Conservation (phyloP, 2,329 filamentous ascomycete species). For the Hypoxylon sp. region DNA sequence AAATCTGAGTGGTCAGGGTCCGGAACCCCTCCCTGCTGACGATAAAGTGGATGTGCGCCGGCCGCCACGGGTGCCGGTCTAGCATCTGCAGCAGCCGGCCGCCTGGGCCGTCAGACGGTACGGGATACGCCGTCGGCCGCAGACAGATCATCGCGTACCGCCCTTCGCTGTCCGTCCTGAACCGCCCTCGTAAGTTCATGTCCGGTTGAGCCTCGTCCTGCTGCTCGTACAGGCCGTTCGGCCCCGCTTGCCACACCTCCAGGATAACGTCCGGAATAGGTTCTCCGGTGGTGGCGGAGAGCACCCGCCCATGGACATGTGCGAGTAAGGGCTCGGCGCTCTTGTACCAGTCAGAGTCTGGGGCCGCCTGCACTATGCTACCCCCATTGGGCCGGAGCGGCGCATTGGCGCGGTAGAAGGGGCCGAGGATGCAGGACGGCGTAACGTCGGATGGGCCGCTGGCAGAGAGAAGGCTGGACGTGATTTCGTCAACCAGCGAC, state of each 20-base stretch:
- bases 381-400: slow-evolving; percentile 77
- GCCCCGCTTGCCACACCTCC: slow-evolving; percentile 84
- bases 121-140: slow-evolving; percentile 68
- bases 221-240: slow-evolving; percentile 79
- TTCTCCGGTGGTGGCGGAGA: slow-evolving; percentile 70
- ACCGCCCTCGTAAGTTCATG: slow-evolving; percentile 79
- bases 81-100: slow-evolving; percentile 65
- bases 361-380: slow-evolving; percentile 71
- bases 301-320: slow-evolving; percentile 62
- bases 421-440: slow-evolving; percentile 83
- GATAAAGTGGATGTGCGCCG: slow-evolving; percentile 72
- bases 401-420: slow-evolving; percentile 83
- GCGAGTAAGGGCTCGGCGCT: slow-evolving; percentile 61
- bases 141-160: slow-evolving; percentile 73
- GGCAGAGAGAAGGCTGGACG: slow-evolving; percentile 71
- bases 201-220: slow-evolving; percentile 78
- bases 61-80: slow-evolving; percentile 68
- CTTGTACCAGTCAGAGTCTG: slow-evolving; percentile 53
- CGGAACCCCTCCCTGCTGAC: slow-evolving; percentile 54
- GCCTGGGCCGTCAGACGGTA: slow-evolving; percentile 65
- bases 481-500: slow-evolving; percentile 85
- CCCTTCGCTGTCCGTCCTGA: slow-evolving; percentile 74
- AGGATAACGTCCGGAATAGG: slow-evolving; percentile 75
- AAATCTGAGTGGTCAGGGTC: slow-evolving; percentile 79
- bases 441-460: slow-evolving; percentile 75